phyloP scores from a whole-genome alignment of 805 yeast species.

The Candida glaebosa region DNA sequence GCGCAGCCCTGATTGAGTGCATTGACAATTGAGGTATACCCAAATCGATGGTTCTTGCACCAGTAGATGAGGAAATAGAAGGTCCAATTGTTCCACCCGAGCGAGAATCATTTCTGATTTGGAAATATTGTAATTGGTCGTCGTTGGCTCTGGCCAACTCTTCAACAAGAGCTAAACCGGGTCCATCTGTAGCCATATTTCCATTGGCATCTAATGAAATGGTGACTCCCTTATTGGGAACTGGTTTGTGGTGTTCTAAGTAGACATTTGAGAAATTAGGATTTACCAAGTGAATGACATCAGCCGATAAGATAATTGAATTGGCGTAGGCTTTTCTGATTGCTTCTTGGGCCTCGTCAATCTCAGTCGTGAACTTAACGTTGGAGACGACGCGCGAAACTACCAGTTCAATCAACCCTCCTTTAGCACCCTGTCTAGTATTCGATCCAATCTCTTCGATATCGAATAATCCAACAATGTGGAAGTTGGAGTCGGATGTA shows the following conservation, averaged over 20 bases:
- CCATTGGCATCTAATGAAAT: slow-evolving; percentile 75
- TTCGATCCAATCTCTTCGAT: slow-evolving; percentile 84
- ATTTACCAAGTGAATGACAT: slow-evolving; percentile 77
- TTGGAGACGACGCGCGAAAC: slow-evolving; percentile 51
- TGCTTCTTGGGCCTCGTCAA: slow-evolving; percentile 20
- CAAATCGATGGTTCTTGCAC: slow-evolving; percentile 73
- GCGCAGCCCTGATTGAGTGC: slow-evolving; percentile 83
- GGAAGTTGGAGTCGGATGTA: slow-evolving; percentile 37
- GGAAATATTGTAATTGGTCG: slow-evolving; percentile 75
- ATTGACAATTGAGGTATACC: slow-evolving; percentile 83
- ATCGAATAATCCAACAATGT: slow-evolving; percentile 65
- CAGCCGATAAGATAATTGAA: slow-evolving; percentile 77
- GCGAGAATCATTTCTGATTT: slow-evolving; percentile 78
- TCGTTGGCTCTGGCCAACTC: slow-evolving; percentile 64
- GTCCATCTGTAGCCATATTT: slow-evolving; percentile 78
- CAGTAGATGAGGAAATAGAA: slow-evolving; percentile 56
- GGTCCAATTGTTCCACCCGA: slow-evolving; percentile 93
- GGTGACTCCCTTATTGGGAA: slow-evolving; percentile 73
- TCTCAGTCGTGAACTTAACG: slow-evolving; percentile 16
- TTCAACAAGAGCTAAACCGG: slow-evolving; percentile 66
- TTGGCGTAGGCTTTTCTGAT: slow-evolving; percentile 57
- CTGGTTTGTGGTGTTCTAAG: slow-evolving; percentile 74
- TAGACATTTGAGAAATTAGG: slow-evolving; percentile 72
- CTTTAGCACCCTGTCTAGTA: slow-evolving; percentile 78
- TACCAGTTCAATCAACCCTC: slow-evolving; percentile 67